Evolutionary conservation across 2,329 filamentous ascomycete genomes (phyloP).

Genomic region (Cyclaneusma minus): DNA sequence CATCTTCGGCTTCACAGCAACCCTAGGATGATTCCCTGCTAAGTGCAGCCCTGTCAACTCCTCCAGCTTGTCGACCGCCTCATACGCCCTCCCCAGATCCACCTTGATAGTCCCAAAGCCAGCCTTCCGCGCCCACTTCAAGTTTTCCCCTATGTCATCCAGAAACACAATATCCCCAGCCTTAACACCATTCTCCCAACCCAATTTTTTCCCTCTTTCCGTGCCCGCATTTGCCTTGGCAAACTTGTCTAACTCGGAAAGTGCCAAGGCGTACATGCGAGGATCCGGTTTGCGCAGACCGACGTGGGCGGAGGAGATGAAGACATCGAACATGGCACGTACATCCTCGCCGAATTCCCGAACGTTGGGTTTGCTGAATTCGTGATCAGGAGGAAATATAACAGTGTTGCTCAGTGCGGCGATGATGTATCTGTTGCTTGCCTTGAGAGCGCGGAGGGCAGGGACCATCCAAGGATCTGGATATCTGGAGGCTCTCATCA

Average conservation of each 20-base stretch:
- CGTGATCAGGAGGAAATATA: slow-evolving; percentile 64
- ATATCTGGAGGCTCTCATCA: slow-evolving; percentile 61
- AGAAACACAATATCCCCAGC: slow-evolving; percentile 67
- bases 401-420: slow-evolving; percentile 84
- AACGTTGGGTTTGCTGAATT: slow-evolving; percentile 42
- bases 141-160: slow-evolving; percentile 87
- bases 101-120: slow-evolving; percentile 83
- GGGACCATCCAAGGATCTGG: slow-evolving; percentile 84
- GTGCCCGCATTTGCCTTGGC: slow-evolving; percentile 33
- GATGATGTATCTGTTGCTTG: slow-evolving; percentile 50
- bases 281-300: slow-evolving; percentile 80
- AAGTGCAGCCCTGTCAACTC: slow-evolving; percentile 52
- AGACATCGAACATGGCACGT: slow-evolving; percentile 63
- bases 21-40: slow-evolving; percentile 8
- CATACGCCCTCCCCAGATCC: slow-evolving; percentile 56
- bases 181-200: slow-evolving; percentile 35
- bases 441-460: slow-evolving; percentile 54
- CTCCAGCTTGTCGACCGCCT: slow-evolving; percentile 75
- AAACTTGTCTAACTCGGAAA: slow-evolving; percentile 49
- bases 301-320: slow-evolving; percentile 73
- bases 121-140: slow-evolving; percentile 59
- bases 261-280: slow-evolving; percentile 61
- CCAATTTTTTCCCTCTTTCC: slow-evolving; percentile 22
- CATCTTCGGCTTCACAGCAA: not conserved
- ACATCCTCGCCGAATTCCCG: slow-evolving; percentile 40